Percentiles rank a stretch among this genome's conserved stretches.
Conservation (phyloP, 2,329 filamentous ascomycete genomes). For the Botrytis byssoidea region DNA sequence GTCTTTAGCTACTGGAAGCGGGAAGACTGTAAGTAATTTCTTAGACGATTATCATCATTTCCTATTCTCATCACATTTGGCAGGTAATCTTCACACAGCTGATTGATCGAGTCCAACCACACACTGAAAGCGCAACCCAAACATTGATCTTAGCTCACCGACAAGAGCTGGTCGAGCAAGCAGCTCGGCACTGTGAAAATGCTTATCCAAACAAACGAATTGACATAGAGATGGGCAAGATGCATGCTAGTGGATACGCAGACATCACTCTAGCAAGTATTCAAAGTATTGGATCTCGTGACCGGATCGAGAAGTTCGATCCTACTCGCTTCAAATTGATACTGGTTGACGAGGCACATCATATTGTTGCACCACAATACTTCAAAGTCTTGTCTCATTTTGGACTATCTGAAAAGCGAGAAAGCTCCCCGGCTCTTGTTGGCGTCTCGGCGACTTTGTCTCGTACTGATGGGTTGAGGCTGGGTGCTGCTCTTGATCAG, state of each 20-base stretch:
- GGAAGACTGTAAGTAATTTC: slow-evolving; percentile 68
- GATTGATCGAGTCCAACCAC: slow-evolving; percentile 70
- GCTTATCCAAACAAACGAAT: slow-evolving; percentile 79
- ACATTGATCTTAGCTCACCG: slow-evolving; percentile 92
- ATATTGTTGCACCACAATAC: slow-evolving; percentile 85
- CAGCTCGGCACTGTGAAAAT: slow-evolving; percentile 75
- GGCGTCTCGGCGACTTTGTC: slow-evolving; percentile 84
- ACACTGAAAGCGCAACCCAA: slow-evolving; percentile 59
- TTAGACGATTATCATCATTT: not conserved
- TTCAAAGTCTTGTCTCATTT: slow-evolving; percentile 76
- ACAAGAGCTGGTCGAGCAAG: slow-evolving; percentile 91
- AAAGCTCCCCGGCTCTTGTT: slow-evolving; percentile 64
- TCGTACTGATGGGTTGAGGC: slow-evolving; percentile 76
- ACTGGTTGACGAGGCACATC: slow-evolving; percentile 93
- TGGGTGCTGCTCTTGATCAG: slow-evolving; percentile 85
- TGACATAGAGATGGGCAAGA: slow-evolving; percentile 87
- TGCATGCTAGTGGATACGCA: slow-evolving; percentile 72
- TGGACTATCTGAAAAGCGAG: slow-evolving; percentile 56
- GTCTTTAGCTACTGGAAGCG: slow-evolving; percentile 82
- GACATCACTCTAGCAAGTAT: slow-evolving; percentile 95
- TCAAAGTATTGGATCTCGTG: slow-evolving; percentile 74
- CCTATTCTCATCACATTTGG: slow-evolving; percentile 1
- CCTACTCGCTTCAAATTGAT: slow-evolving; percentile 80
- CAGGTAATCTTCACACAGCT: slow-evolving; percentile 95
- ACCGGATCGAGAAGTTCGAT: slow-evolving; percentile 80